phyloP scores from a whole-genome alignment of 768 basidiomycete species.

The Agaricus blazei region DNA sequence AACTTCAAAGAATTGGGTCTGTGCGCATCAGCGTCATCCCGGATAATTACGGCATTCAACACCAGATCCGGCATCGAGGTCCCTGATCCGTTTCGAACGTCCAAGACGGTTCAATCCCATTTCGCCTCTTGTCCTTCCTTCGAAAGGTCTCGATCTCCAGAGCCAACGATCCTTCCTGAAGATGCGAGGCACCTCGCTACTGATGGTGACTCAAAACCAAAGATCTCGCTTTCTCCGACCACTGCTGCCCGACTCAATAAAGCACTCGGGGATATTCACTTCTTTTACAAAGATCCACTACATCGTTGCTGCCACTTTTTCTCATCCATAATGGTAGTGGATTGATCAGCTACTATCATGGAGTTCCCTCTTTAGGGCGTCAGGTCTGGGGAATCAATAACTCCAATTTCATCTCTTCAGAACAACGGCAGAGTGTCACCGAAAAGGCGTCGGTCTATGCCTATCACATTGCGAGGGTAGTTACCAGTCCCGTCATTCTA shows the following conservation, averaged over 20 bases:
- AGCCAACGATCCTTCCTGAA: neutral
- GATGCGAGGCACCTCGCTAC: neutral
- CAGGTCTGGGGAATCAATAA: slow-evolving; percentile 60
- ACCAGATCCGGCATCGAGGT: slow-evolving; percentile 35
- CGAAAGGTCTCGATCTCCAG: neutral
- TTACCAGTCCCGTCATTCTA: slow-evolving; percentile 38
- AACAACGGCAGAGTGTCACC: slow-evolving; percentile 41
- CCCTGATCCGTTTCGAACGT: slow-evolving; percentile 38
- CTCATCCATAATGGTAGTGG: slow-evolving; percentile 77
- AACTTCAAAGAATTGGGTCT: slow-evolving; percentile 49
- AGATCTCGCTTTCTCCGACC: neutral
- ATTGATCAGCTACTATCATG: slow-evolving; percentile 44
- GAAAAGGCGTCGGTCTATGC: slow-evolving; percentile 54
- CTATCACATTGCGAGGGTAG: slow-evolving; percentile 28
- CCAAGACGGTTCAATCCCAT: slow-evolving; percentile 31
- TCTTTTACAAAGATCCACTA: slow-evolving; percentile 30
- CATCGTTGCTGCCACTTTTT: slow-evolving; percentile 39
- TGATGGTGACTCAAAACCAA: neutral
- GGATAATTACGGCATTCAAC: slow-evolving; percentile 44
- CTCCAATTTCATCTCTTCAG: slow-evolving; percentile 39
- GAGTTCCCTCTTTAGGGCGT: slow-evolving; percentile 41
- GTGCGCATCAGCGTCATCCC: slow-evolving; percentile 60
- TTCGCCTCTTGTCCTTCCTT: slow-evolving; percentile 12
- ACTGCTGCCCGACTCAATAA: slow-evolving; percentile 9
- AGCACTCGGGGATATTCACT: slow-evolving; percentile 19